Base-by-base conservation (phyloP, 2,329 filamentous ascomycete species). In the Botryotinia convoluta region DNA sequence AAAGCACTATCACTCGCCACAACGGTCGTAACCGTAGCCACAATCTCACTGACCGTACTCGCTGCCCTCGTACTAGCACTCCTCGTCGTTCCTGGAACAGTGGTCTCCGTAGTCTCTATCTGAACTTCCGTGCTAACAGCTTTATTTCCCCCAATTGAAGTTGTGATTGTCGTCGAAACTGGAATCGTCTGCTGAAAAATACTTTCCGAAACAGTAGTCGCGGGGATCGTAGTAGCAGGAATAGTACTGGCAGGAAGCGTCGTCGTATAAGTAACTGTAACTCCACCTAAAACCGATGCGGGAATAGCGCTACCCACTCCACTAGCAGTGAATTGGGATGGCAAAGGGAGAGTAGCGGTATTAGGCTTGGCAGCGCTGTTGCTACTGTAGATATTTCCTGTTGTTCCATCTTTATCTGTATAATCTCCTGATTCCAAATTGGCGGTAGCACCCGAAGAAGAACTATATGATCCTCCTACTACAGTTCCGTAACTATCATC, bases 301-400 rank as follows among this genome's bases (percentile, higher is more conserved):
- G 85, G 85, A 59, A 87, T 84, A 0, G 84, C 84, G 29, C 79
- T 82, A 10, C 85, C 85, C 4, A 84, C 82, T 22, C 85, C 85
- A 1, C 81, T 81, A 26, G 81, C 84, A 0, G 85, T 87, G 74
- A 80, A 86, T 61, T 84, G 84, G 2, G 81, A 81, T 8, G 85
- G 85, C 14, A 86, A 81, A 14, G 81, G 79, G 29, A 86, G 77
- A 0, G 82, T 85, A 1, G 82, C 79, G 1, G 83, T 84, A 73
- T 86, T 83, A 1, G 85, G 84, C 74, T 82, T 83, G 22, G 80
- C 80, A 1, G 78, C 76, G 4, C 81, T 76, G 44, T 81, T 77
- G 60, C 77, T 74, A 8, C 80, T 78, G 75, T 87, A 87, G 39
- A 87, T 83, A 73, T 86, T 84, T 37, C 84, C 85, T 1, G 74